Percentiles rank a stretch among this genome's conserved stretches.
Evolutionary conservation across 2,329 filamentous ascomycete genomes (phyloP).

Genomic region (Nothomitra cinnamomea): DNA sequence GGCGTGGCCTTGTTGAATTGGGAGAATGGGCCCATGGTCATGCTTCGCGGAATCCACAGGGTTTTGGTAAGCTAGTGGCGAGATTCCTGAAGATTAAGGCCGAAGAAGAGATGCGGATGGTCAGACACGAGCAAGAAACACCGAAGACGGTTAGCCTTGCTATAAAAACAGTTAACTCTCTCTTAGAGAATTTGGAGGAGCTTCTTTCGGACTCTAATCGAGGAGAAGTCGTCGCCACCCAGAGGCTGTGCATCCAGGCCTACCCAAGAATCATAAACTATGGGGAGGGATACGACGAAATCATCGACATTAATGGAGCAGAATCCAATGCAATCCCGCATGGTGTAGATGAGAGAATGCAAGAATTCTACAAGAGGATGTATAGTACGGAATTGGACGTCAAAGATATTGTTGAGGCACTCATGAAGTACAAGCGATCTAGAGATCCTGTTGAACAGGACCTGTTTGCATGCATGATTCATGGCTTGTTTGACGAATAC

Average conservation of each 20-base stretch:
- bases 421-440: constrained; percentile 79
- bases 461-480: constrained; percentile 95
- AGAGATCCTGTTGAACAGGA: constrained; percentile 75
- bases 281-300: constrained; percentile 76
- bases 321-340: constrained; percentile 66
- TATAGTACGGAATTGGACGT: constrained; percentile 83
- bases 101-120: constrained; percentile 57
- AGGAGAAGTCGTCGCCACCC: constrained; percentile 60
- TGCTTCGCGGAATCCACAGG: constrained; percentile 41
- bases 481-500: constrained; percentile 94
- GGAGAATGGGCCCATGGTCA: constrained; percentile 64
- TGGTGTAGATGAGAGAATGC: constrained; percentile 78
- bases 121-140: constrained; percentile 49
- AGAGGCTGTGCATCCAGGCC: constrained; percentile 75
- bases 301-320: constrained; percentile 72
- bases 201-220: constrained; percentile 42
- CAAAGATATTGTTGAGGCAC: constrained; percentile 64
- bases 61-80: constrained; percentile 53
- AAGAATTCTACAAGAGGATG: constrained; percentile 96
- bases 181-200: constrained; percentile 66
- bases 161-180: constrained; percentile 66
- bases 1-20: constrained; percentile 62
- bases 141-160: constrained; percentile 58
- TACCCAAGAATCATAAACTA: constrained; percentile 96
- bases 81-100: constrained; percentile 78